Percentiles rank a stretch among this genome's conserved stretches.
Conservation (phyloP, 2,329 filamentous ascomycete genomes). For the Curvularia spicifera region DNA sequence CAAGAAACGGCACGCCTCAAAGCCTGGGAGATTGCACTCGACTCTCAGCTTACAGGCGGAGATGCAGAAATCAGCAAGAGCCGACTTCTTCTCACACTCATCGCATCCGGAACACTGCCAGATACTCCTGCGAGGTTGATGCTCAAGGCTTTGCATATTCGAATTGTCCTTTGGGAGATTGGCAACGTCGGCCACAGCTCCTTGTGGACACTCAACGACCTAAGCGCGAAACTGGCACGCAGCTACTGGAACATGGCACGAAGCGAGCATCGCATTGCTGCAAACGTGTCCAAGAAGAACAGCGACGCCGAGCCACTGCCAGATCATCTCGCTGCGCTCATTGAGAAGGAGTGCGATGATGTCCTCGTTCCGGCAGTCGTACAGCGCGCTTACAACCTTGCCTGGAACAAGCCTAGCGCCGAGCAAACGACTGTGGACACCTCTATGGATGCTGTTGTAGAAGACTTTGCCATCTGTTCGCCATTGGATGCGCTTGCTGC, state of each 20-base stretch:
- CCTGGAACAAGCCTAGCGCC: slow-evolving; percentile 81
- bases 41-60: slow-evolving; percentile 89
- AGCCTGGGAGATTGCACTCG: slow-evolving; percentile 90
- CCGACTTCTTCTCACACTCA: slow-evolving; percentile 81
- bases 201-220: slow-evolving; percentile 68
- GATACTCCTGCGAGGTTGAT: slow-evolving; percentile 83
- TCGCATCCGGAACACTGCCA: slow-evolving; percentile 86
- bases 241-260: slow-evolving; percentile 83
- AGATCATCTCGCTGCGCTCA: slow-evolving; percentile 74
- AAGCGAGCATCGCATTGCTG: slow-evolving; percentile 61
- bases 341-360: slow-evolving; percentile 80
- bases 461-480: slow-evolving; percentile 83
- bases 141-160: slow-evolving; percentile 89
- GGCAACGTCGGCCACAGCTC: slow-evolving; percentile 69
- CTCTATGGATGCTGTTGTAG: slow-evolving; percentile 81
- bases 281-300: slow-evolving; percentile 47
- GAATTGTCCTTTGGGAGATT: slow-evolving; percentile 83
- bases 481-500: slow-evolving; percentile 89
- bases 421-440: slow-evolving; percentile 70
- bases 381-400: slow-evolving; percentile 86
- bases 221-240: slow-evolving; percentile 76
- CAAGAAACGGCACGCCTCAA: slow-evolving; percentile 87
- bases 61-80: slow-evolving; percentile 90
- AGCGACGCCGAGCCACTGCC: slow-evolving; percentile 72
- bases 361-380: slow-evolving; percentile 79